Percentiles rank a stretch among this genome's conserved stretches.
Evolutionary conservation across 495 filamentous ascomycete genomes (phyloP).

Genomic region (Penicillium pulvis): DNA sequence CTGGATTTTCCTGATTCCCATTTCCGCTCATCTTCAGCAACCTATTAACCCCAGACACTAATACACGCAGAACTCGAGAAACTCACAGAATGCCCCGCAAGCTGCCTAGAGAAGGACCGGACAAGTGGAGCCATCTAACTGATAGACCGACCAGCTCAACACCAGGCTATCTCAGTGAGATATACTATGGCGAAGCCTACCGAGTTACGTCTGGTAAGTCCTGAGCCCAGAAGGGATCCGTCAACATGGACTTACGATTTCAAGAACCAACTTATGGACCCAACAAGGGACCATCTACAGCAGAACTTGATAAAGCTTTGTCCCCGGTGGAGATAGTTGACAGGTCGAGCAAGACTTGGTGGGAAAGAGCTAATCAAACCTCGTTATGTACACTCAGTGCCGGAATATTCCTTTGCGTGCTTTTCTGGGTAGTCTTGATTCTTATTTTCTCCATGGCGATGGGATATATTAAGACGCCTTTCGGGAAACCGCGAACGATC

Average conservation of each 20-base stretch:
- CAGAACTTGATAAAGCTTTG: neutral
- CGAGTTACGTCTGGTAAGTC: neutral
- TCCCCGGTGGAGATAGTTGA: neutral
- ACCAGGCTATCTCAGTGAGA: neutral
- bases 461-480: neutral
- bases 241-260: neutral
- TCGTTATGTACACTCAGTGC: neutral
- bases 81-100: neutral
- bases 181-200: neutral
- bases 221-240: neutral
- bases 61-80: neutral
- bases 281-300: neutral
- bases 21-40: too few relatives aligned
- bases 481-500: too few relatives aligned
- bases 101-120: neutral
- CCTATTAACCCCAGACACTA: too few relatives aligned
- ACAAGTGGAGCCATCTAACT: neutral
- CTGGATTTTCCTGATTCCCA: too few relatives aligned
- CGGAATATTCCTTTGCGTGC: neutral
- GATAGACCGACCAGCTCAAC: neutral
- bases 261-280: neutral
- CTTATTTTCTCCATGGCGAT: neutral
- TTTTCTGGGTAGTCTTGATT: neutral
- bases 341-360: neutral
- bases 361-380: neutral